Conservation (phyloP, 1,284 basidiomycete species). For the Heterobasidion occidentale region DNA sequence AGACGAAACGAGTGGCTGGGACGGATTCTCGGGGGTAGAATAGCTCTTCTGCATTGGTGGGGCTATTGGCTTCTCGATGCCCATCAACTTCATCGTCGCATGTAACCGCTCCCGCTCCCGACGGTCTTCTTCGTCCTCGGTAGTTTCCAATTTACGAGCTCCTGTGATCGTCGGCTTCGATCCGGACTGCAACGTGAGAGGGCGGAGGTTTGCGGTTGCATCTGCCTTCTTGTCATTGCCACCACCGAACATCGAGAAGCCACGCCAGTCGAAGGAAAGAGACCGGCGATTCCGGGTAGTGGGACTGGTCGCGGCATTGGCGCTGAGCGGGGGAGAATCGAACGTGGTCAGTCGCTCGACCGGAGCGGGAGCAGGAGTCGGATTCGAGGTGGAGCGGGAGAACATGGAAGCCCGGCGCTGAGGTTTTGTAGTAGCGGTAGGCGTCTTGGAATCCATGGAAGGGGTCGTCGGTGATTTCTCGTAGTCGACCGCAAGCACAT, state of each 20-base stretch:
- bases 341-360: conserved; percentile 18
- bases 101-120: conserved; percentile 77
- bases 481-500: conserved; percentile 85
- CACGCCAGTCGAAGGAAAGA: conserved; percentile 76
- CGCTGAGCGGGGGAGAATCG: conserved; percentile 22
- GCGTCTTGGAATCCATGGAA: conserved; percentile 12
- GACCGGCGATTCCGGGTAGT: conserved; percentile 56
- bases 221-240: conserved; percentile 51
- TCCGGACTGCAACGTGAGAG: conserved; percentile 65
- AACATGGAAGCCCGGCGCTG: conserved; percentile 11
- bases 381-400: conserved; percentile 14
- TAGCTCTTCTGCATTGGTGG: conserved; percentile 34
- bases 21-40: conserved; percentile 23
- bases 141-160: conserved; percentile 69
- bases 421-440: conserved; percentile 13
- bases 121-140: conserved; percentile 85
- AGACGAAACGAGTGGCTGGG: conserved; percentile 24
- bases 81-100: conserved; percentile 90
- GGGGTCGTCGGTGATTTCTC: conserved; percentile 38
- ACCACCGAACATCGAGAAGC: conserved; percentile 59
- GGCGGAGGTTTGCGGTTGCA: conserved; percentile 46
- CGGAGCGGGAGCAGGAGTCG: conserved; percentile 28
- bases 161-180: conserved; percentile 42
- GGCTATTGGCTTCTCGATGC: conserved; percentile 57
- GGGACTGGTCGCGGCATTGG: conserved; percentile 18